Conservation (phyloP, 208 protist genomes). For the Porcisia hertigi region DNA sequence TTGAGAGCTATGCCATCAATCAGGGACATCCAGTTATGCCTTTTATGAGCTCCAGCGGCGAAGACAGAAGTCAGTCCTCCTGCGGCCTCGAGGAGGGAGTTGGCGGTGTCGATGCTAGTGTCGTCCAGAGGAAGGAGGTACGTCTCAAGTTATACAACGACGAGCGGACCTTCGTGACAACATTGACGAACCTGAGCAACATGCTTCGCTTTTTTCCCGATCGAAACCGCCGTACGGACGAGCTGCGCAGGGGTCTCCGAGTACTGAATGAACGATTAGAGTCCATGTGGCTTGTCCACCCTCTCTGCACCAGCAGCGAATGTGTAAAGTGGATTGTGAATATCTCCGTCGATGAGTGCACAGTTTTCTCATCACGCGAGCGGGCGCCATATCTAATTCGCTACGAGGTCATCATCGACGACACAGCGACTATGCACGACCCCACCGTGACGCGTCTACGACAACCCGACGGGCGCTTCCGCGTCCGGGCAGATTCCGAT, state of each 20-base stretch:
- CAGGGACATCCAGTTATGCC: conserved; percentile 31
- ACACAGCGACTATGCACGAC: conserved; percentile 79
- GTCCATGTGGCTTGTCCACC: conserved; percentile 68
- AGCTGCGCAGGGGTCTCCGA: conserved; percentile 59
- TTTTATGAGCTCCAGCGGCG: conserved; percentile 11
- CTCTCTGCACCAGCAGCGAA: conserved; percentile 60
- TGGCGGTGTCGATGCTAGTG: conserved; percentile 33
- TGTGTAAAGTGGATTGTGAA: conserved; percentile 83
- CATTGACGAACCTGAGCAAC: conserved; percentile 76
- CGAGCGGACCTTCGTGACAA: conserved; percentile 70
- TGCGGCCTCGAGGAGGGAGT: conserved; percentile 23
- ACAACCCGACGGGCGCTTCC: conserved; percentile 62
- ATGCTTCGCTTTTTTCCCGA: conserved; percentile 65
- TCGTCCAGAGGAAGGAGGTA: conserved; percentile 74
- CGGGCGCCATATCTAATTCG: conserved; percentile 82
- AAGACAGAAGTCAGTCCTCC: conserved; percentile 13
- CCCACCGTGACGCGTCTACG: conserved; percentile 67
- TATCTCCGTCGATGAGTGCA: conserved; percentile 88
- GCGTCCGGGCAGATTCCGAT: conserved; percentile 45
- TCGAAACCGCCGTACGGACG: conserved; percentile 67
- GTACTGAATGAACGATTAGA: conserved; percentile 69
- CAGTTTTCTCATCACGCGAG: conserved; percentile 88
- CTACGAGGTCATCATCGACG: conserved; percentile 89
- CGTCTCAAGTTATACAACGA: conserved; percentile 87
- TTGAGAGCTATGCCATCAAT: conserved; percentile 91